phyloP scores from a whole-genome alignment of 345 rosid species.

The Aurinia saxatilis region DNA sequence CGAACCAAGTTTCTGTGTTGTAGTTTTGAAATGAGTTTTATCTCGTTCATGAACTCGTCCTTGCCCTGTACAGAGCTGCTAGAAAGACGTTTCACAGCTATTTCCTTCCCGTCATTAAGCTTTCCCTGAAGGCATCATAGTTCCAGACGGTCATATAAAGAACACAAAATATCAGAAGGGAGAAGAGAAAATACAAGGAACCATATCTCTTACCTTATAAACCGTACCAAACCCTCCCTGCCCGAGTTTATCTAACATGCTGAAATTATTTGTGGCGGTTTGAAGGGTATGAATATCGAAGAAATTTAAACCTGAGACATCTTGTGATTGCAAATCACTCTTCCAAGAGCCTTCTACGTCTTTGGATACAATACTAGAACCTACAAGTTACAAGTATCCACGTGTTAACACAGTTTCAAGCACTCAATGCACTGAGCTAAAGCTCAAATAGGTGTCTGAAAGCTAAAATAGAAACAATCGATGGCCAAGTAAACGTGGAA shows the following conservation, averaged over 20 bases:
- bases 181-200: neutral
- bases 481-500: neutral
- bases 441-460: neutral
- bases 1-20: slow-evolving; percentile 67
- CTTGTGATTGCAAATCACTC: slow-evolving; percentile 17
- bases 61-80: slow-evolving; percentile 40
- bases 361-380: slow-evolving; percentile 2
- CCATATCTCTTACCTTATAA: slow-evolving; percentile 21
- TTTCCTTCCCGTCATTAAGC: slow-evolving; percentile 36
- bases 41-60: slow-evolving; percentile 42
- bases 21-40: slow-evolving; percentile 39
- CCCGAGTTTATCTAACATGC: slow-evolving; percentile 20
- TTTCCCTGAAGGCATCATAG: slow-evolving; percentile 29
- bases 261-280: slow-evolving; percentile 24
- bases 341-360: slow-evolving; percentile 19
- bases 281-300: slow-evolving; percentile 17
- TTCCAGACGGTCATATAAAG: slow-evolving; percentile 14
- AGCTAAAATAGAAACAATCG: neutral
- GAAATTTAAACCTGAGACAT: slow-evolving; percentile 23
- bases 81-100: slow-evolving; percentile 49
- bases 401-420: neutral
- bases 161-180: neutral
- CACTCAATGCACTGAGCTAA: neutral
- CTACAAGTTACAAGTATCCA: slow-evolving; percentile 2
- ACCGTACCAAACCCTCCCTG: slow-evolving; percentile 32